Evolutionary conservation across 495 filamentous ascomycete genomes (phyloP).

Genomic region (Lichina pygmaea): DNA sequence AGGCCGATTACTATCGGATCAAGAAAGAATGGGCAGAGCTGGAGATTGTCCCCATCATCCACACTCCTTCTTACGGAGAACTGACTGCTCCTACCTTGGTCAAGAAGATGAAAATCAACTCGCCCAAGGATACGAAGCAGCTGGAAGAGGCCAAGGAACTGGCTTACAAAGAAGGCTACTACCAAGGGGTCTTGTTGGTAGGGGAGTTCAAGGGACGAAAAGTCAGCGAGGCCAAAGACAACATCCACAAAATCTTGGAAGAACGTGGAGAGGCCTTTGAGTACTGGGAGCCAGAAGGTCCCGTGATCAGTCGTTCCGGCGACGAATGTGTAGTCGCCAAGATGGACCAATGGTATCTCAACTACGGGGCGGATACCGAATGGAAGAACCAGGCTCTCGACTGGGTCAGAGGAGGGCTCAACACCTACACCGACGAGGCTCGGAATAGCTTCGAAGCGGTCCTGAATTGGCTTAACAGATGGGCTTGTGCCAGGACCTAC

Average conservation of each 20-base stretch:
- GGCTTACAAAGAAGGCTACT: slow-evolving; percentile 95
- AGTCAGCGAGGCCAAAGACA: slow-evolving; percentile 64
- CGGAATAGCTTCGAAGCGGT: slow-evolving; percentile 64
- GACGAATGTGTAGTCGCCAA: slow-evolving; percentile 83
- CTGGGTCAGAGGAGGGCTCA: slow-evolving; percentile 46
- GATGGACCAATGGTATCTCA: slow-evolving; percentile 90
- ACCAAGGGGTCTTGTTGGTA: slow-evolving; percentile 73
- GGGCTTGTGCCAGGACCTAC: slow-evolving; percentile 82
- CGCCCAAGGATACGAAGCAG: slow-evolving; percentile 76
- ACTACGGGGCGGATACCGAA: slow-evolving; percentile 59
- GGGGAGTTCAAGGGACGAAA: slow-evolving; percentile 74
- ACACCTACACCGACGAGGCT: slow-evolving; percentile 54
- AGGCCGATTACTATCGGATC: slow-evolving; percentile 91
- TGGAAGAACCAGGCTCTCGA: slow-evolving; percentile 53
- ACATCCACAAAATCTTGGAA: slow-evolving; percentile 56
- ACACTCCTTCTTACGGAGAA: slow-evolving; percentile 73
- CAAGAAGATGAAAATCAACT: slow-evolving; percentile 85
- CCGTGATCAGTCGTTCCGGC: slow-evolving; percentile 60
- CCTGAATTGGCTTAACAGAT: slow-evolving; percentile 76
- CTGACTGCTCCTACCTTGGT: slow-evolving; percentile 59
- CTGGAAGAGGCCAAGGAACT: slow-evolving; percentile 84
- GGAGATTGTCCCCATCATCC: slow-evolving; percentile 67
- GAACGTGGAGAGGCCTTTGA: slow-evolving; percentile 59
- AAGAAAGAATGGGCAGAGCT: slow-evolving; percentile 89
- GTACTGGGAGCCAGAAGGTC: slow-evolving; percentile 79